Percentiles rank a stretch among this genome's conserved stretches.
Evolutionary conservation across 129 eudicot genomes (phyloP).

Genomic region (Artemisia tridentata): DNA sequence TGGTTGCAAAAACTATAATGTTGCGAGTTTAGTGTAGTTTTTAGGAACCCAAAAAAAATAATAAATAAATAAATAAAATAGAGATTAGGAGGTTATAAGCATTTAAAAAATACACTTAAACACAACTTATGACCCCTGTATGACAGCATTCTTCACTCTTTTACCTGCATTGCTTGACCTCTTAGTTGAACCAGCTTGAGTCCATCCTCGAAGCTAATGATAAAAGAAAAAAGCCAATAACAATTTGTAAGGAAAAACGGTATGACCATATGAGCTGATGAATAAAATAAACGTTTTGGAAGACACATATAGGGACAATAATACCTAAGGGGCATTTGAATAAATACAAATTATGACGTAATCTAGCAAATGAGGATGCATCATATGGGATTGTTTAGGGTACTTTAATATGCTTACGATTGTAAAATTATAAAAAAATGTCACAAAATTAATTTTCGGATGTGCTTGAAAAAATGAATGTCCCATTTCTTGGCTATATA

Average conservation of each 20-base stretch:
- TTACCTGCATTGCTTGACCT: slow-evolving; percentile 99
- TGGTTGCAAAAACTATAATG: too few relatives aligned
- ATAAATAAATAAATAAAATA: too few relatives aligned
- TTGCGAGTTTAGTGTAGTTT: too few relatives aligned
- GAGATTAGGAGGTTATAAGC: too few relatives aligned
- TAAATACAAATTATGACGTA: not conserved
- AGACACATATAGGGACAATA: slow-evolving; percentile 6
- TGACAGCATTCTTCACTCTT: not conserved
- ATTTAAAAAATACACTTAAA: too few relatives aligned
- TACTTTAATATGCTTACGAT: not conserved
- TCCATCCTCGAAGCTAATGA: slow-evolving; percentile 90
- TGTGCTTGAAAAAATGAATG: slow-evolving; percentile 5
- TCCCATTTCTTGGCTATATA: not conserved
- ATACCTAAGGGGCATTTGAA: not conserved
- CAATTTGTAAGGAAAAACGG: slow-evolving; percentile 16
- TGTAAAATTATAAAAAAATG: not conserved
- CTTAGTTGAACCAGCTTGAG: slow-evolving; percentile 92
- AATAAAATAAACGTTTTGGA: not conserved
- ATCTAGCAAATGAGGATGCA: slow-evolving; percentile 12
- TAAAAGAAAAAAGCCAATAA: not conserved
- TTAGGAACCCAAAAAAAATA: too few relatives aligned
- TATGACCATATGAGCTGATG: not conserved
- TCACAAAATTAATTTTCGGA: not conserved
- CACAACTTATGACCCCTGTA: too few relatives aligned
- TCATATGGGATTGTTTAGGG: slow-evolving; percentile 8